Percentiles rank a stretch among this genome's conserved stretches.
These are phyloP conservation scores for Sanghuangporus weigelae DNA, from an alignment of 1,284 basidiomycete species.

Conservation along the genomic window DNA sequence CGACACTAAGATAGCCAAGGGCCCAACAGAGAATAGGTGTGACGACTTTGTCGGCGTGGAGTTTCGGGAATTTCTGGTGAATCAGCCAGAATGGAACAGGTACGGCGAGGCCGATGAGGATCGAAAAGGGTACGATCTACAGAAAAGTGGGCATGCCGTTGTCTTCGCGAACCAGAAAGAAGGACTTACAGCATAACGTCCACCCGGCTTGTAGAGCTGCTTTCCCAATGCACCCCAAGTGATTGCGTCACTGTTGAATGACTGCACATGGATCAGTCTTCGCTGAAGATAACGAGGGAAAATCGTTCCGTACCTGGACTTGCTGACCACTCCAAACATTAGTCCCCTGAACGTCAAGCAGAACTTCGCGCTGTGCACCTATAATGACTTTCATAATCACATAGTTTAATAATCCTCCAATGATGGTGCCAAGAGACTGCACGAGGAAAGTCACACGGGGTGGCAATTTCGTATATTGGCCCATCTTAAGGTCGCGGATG, in stretches of 20 bases:
- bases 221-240: constrained; percentile 44
- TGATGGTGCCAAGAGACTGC: constrained; percentile 36
- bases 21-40: constrained; percentile 29
- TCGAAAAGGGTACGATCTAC: constrained; percentile 31
- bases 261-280: constrained; percentile 23
- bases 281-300: neutral
- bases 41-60: constrained; percentile 31
- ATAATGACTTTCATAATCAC: constrained; percentile 26
- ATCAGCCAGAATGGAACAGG: constrained; percentile 35
- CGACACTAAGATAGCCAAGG: constrained; percentile 23
- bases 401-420: constrained; percentile 25
- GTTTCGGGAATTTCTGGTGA: constrained; percentile 34
- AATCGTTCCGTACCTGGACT: constrained; percentile 7
- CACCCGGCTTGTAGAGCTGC: constrained; percentile 34
- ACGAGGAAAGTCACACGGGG: constrained; percentile 40
- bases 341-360: constrained; percentile 36
- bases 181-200: constrained; percentile 28
- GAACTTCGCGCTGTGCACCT: constrained; percentile 29
- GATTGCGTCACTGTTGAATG: constrained; percentile 36
- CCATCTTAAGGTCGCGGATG: constrained; percentile 41
- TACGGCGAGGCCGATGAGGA: constrained; percentile 33
- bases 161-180: neutral
- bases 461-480: constrained; percentile 48
- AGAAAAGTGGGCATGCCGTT: neutral
- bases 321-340: constrained; percentile 38